These are phyloP conservation scores for Mycena citricolor DNA, from an alignment of 1,284 basidiomycete species.

Conservation along the genomic window DNA sequence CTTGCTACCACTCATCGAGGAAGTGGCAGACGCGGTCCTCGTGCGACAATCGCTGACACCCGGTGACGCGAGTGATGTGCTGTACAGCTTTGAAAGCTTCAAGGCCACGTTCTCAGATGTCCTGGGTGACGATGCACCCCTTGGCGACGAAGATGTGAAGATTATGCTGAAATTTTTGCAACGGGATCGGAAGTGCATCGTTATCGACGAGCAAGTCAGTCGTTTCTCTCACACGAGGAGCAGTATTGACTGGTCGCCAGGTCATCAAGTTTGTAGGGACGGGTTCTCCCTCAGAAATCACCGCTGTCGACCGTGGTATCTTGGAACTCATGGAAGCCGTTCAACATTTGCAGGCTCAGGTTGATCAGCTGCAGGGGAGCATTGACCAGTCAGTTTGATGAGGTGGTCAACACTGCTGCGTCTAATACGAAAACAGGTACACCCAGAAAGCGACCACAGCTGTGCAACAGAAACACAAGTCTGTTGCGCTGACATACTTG, in stretches of 20 bases:
- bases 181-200: constrained; percentile 67
- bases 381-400: constrained; percentile 64
- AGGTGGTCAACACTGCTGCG: too few species aligned
- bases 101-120: constrained; percentile 53
- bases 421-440: too few species aligned
- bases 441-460: constrained; percentile 65
- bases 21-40: constrained; percentile 62
- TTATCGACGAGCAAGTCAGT: constrained; percentile 66
- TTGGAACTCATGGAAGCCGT: constrained; percentile 73
- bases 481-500: constrained; percentile 73
- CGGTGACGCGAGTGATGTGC: constrained; percentile 56
- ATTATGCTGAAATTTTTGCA: constrained; percentile 78
- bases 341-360: constrained; percentile 61
- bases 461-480: constrained; percentile 68
- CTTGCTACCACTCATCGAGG: constrained; percentile 61
- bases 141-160: constrained; percentile 60
- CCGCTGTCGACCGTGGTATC: constrained; percentile 71
- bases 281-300: constrained; percentile 46
- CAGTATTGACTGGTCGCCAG: too few species aligned
- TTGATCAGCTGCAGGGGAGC: constrained; percentile 63
- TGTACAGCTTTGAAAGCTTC: constrained; percentile 70
- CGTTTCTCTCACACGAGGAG: too few species aligned
- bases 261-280: constrained; percentile 72
- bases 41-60: constrained; percentile 47
- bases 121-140: constrained; percentile 41